A percentile compares a stretch with the other conserved stretches of the same genome.
Evolutionary conservation across 2,329 filamentous ascomycete species (phyloP).

Genomic region (Stylonectria norvegica): DNA sequence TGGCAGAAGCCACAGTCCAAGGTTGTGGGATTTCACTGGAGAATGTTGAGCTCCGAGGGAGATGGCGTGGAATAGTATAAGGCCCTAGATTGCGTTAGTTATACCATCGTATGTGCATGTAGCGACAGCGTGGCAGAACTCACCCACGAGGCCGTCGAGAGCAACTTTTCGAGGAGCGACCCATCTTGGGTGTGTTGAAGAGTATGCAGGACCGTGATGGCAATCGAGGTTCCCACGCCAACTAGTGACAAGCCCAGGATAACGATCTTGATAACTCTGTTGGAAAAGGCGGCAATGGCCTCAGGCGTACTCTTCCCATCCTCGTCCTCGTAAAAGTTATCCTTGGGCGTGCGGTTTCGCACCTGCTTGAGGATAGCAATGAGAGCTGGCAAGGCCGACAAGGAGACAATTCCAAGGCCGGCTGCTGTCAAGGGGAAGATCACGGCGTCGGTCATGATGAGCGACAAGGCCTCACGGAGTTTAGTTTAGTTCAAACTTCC

Average conservation of each 20-base stretch:
- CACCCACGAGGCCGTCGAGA: conserved; percentile 62
- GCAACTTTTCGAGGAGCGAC: conserved; percentile 55
- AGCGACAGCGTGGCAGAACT: conserved; percentile 28
- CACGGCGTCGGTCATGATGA: conserved; percentile 15
- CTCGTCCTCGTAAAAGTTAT: conserved; percentile 60
- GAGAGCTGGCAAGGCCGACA: conserved; percentile 38
- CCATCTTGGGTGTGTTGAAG: conserved; percentile 34
- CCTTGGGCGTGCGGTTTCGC: conserved; percentile 34
- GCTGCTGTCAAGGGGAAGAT: conserved; percentile 30
- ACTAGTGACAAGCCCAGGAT: conserved; percentile 52
- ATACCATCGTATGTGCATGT: conserved; percentile 1
- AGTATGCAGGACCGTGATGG: conserved; percentile 52
- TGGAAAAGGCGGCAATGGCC: conserved; percentile 60
- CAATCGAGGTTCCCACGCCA: conserved; percentile 55
- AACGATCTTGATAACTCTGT: conserved; percentile 52
- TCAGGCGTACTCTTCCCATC: conserved; percentile 68
- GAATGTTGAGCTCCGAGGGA: conserved; percentile 47
- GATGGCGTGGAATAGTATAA: conserved; percentile 51
- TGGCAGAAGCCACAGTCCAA: conserved; percentile 50
- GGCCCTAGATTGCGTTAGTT: conserved; percentile 35
- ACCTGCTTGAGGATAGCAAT: conserved; percentile 33
- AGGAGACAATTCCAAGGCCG: conserved; percentile 33
- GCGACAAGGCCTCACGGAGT: background rate
- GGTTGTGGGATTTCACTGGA: conserved; percentile 50
- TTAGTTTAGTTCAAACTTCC: background rate